Evolutionary conservation across 352 stramenopile genomes (phyloP), one percentile per base, ranked within the genome.

Genomic region (Globisporangium splendens): DNA sequence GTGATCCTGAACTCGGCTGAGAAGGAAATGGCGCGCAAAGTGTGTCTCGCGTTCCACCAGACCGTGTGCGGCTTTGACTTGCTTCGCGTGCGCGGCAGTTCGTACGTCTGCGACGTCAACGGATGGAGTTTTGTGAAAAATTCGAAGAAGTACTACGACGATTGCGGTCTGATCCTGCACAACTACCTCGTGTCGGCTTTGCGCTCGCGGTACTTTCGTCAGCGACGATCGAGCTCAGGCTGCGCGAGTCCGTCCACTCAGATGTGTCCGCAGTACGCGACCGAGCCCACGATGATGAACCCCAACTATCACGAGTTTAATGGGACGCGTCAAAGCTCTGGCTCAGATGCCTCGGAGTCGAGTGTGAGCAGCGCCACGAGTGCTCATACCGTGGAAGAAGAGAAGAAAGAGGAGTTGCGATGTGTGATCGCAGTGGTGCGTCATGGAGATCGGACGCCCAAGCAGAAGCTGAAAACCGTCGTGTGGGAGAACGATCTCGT

Each of bases 91-190:
- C 87, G 79, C 28, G 91, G 77, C 61, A 96, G 65, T 39, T 96
- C 93, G 22, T 99, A 98, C 70, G 96, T 99, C 11, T 99, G 97
- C 79, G 98, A 99, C 77, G 98, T 99, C 20, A 99, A 99, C 73
- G 98, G 98, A 20, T 99, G 96, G 92, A 98, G 91, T 66, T 99
- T 99, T 72, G 98, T 99, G 18, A 99, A 95, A 64, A 95, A 92
- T 65, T 95, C 86, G 38, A 91, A 97, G 48, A 99, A 99, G 83
- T 99, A 99, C 75, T 99, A 99, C 65, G 96, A 99, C 69, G 97
- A 99, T 74, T 98, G 94, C 65, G 94, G 94, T 2, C 79, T 98
- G 51, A 96, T 99, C 55, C 79, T 99, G 60, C 83, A 93, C 69
- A 95, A 95, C 72, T 93, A 93, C 59, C 75, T 95, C 28, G 82